Percentiles rank a stretch among this genome's conserved stretches.
Evolutionary conservation across 2,329 filamentous ascomycete species (phyloP).

Genomic region (Aspergillus awamori): DNA sequence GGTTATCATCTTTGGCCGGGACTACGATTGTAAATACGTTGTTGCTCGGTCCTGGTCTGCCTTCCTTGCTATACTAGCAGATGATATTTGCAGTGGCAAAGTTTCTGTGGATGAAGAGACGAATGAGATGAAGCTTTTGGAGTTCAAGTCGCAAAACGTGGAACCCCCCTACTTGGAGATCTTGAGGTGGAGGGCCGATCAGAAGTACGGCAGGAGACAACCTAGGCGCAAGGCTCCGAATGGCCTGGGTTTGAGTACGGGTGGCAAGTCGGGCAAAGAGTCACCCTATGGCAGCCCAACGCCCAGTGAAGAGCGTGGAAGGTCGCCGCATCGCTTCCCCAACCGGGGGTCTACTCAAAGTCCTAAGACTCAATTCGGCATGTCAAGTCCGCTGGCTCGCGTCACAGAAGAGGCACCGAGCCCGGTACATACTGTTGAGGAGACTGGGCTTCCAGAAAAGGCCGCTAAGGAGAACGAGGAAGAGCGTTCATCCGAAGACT

Average conservation of each 20-base stretch:
- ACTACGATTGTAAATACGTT: constrained; percentile 99
- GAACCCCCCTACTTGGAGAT: constrained; percentile 95
- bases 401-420: constrained; percentile 50
- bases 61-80: constrained; percentile 82
- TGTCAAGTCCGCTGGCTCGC: constrained; percentile 51
- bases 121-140: constrained; percentile 85
- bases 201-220: constrained; percentile 76
- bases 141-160: constrained; percentile 86
- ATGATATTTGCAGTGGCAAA: constrained; percentile 87
- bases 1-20: constrained; percentile 92
- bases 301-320: constrained; percentile 50
- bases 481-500: constrained; percentile 39
- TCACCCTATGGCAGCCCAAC: constrained; percentile 57
- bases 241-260: constrained; percentile 57
- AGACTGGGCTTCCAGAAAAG: constrained; percentile 38
- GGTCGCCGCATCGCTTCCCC: constrained; percentile 53
- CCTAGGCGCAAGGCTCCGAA: constrained; percentile 54
- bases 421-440: constrained; percentile 36
- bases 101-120: constrained; percentile 92
- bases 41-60: constrained; percentile 88
- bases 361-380: constrained; percentile 46
- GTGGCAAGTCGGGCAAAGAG: constrained; percentile 51
- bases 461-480: constrained; percentile 32
- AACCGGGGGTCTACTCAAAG: constrained; percentile 46
- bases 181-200: constrained; percentile 89